Evolutionary conservation across 2,329 filamentous ascomycete species (phyloP).

Genomic region (Aureobasidium sp.): DNA sequence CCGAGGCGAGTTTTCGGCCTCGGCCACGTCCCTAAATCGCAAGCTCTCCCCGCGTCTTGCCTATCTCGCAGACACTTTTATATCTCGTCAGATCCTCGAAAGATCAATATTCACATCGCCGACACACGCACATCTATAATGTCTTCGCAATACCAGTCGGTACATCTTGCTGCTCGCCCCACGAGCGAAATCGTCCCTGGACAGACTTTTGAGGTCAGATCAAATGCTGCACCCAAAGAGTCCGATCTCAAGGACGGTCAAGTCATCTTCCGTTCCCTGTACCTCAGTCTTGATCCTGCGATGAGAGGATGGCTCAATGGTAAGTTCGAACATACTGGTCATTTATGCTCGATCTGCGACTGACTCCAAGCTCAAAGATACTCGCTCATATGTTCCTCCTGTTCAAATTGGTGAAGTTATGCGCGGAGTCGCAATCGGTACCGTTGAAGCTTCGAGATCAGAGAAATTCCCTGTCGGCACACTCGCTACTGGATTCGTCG

Average conservation of each 20-base stretch:
- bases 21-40: background rate
- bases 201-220: conserved; percentile 22
- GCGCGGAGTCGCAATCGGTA: conserved; percentile 31
- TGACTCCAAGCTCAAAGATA: conserved; percentile 12
- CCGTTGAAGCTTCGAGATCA: conserved; percentile 33
- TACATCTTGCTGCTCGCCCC: conserved; percentile 23
- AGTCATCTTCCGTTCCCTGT: conserved; percentile 42
- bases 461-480: conserved; percentile 29
- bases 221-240: conserved; percentile 18
- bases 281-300: conserved; percentile 48
- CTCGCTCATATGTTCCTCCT: conserved; percentile 41
- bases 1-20: conserved; percentile 9
- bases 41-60: background rate
- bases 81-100: background rate
- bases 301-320: conserved; percentile 43
- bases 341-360: background rate
- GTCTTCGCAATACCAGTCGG: conserved; percentile 19
- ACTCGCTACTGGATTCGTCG: conserved; percentile 27
- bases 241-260: conserved; percentile 30
- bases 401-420: conserved; percentile 38
- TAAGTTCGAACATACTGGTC: background rate
- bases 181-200: conserved; percentile 21
- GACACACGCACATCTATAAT: background rate
- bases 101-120: background rate
- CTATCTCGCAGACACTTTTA: background rate